Conservation (phyloP, 192 early-diverging fungal genomes). For the Linnemannia zychae region DNA sequence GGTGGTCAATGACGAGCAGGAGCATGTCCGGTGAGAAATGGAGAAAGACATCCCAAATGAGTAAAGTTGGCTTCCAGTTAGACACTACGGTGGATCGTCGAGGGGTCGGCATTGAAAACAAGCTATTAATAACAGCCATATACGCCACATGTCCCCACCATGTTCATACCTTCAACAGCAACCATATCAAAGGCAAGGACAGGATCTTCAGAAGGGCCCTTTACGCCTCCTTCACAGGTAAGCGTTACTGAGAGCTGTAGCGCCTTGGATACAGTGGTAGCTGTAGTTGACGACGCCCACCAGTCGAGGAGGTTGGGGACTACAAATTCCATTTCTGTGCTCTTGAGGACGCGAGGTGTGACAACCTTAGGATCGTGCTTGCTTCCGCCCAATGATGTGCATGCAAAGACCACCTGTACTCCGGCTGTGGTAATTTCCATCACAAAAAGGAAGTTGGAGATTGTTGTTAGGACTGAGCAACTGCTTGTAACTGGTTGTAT, state of each 20-base stretch:
- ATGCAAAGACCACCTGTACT: conserved; percentile 37
- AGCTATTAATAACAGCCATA: neutral
- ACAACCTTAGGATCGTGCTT: conserved; percentile 10
- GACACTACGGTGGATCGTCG: neutral
- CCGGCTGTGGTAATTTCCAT: conserved; percentile 1
- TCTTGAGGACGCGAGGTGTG: conserved; percentile 30
- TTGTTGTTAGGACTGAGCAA: neutral
- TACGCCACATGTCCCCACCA: neutral
- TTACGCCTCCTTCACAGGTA: conserved; percentile 24
- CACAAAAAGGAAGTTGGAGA: neutral
- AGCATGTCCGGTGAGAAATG: neutral
- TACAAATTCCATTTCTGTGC: conserved; percentile 36
- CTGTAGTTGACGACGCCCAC: conserved; percentile 3
- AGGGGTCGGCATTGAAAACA: neutral
- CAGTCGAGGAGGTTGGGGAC: conserved; percentile 39
- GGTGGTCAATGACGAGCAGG: too few relatives aligned
- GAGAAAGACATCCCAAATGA: neutral
- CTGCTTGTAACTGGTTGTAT: neutral
- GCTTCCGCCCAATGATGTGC: conserved; percentile 6
- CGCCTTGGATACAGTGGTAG: neutral
- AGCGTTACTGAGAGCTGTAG: conserved; percentile 32
- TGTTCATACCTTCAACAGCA: conserved; percentile 34
- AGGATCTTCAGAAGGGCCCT: conserved; percentile 20
- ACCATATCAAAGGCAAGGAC: conserved; percentile 27
- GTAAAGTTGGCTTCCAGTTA: neutral